Percentiles rank a stretch among this genome's conserved stretches.
phyloP scores from a whole-genome alignment of 2,329 filamentous ascomycete species.

The Capronia epimyces region DNA sequence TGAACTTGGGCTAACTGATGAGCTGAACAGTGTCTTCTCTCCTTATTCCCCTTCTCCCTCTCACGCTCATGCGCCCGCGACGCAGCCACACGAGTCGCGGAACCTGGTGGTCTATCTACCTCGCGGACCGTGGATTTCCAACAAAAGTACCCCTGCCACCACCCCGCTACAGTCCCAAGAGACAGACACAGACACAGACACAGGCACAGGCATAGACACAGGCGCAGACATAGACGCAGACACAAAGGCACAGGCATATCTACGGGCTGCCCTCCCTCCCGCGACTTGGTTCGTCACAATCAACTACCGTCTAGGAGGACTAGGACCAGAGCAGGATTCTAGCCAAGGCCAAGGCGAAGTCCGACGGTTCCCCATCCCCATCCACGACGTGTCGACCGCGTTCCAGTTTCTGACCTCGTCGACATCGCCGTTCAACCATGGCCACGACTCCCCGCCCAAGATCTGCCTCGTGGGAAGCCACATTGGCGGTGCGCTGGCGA shows the following conservation, averaged over 20 bases:
- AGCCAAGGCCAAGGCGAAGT: neutral
- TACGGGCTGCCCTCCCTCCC: conserved; percentile 32
- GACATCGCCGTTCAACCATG: conserved; percentile 13
- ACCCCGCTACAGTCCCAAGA: too few relatives aligned
- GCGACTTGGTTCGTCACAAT: conserved; percentile 37
- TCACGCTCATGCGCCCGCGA: neutral
- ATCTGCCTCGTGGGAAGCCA: conserved; percentile 34
- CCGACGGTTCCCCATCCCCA: conserved; percentile 27
- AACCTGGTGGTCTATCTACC: conserved; percentile 38
- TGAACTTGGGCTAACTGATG: neutral
- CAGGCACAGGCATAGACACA: too few relatives aligned
- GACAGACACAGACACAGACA: too few relatives aligned
- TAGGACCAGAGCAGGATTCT: neutral
- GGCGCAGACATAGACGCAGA: neutral
- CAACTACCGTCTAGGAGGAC: conserved; percentile 37
- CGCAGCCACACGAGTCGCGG: conserved; percentile 7
- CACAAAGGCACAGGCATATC: conserved; percentile 9
- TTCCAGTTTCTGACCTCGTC: conserved; percentile 24
- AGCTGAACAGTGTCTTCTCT: conserved; percentile 1
- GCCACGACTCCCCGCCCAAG: conserved; percentile 10
- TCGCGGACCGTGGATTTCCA: conserved; percentile 33
- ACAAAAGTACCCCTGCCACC: neutral
- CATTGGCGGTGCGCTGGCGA: conserved; percentile 39
- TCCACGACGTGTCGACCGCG: conserved; percentile 30
- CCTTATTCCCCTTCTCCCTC: neutral